Evolutionary conservation across 768 basidiomycete species (phyloP).

Genomic region (Suillus subluteus): DNA sequence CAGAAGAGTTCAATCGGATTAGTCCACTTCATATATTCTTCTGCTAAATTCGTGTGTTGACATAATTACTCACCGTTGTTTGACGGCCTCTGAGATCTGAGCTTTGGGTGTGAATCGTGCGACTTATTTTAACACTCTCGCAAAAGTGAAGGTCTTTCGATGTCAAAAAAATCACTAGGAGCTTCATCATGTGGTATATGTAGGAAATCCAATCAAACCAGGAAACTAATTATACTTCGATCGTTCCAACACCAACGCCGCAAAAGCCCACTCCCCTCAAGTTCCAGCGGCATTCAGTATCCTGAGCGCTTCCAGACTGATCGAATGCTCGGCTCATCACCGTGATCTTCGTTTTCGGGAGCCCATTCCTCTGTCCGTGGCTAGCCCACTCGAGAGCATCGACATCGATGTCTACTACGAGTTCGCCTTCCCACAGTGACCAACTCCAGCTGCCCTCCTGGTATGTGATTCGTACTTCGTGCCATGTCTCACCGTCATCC

Average conservation of each 20-base stretch:
- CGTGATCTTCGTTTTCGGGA: conserved; percentile 20
- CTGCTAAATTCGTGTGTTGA: neutral
- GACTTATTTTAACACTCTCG: neutral
- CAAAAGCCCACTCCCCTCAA: conserved; percentile 60
- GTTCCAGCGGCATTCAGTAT: conserved; percentile 59
- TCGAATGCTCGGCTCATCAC: conserved; percentile 57
- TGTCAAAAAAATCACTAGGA: neutral
- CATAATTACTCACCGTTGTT: neutral
- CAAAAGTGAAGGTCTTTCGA: neutral
- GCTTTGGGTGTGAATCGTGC: neutral
- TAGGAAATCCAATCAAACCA: neutral
- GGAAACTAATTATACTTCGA: conserved; percentile 10
- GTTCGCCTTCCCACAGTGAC: conserved; percentile 65
- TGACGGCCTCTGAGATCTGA: too few species aligned
- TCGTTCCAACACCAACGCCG: conserved; percentile 31
- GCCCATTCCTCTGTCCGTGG: conserved; percentile 19
- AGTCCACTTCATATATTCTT: neutral
- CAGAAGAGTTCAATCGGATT: neutral
- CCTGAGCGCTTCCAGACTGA: conserved; percentile 51
- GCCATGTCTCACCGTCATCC: conserved; percentile 58
- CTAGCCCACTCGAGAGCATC: conserved; percentile 15
- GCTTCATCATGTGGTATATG: neutral
- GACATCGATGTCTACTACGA: conserved; percentile 37
- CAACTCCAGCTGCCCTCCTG: conserved; percentile 73
- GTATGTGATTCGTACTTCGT: conserved; percentile 54